phyloP scores from a whole-genome alignment of 768 basidiomycete genomes.

The Serendipita sp. region DNA sequence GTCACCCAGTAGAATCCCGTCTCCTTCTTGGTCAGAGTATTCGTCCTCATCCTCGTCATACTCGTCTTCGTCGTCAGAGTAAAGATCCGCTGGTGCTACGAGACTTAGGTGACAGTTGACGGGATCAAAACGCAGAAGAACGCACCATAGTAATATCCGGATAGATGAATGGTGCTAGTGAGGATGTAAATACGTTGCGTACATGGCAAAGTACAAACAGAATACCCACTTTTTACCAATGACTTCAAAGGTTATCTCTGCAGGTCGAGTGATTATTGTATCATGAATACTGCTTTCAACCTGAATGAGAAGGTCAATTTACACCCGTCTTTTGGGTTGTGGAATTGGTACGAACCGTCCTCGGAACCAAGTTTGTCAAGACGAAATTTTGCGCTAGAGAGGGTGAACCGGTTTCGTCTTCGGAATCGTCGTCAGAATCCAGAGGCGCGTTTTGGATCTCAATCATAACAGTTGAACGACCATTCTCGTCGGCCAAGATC shows the following conservation, averaged over 20 bases:
- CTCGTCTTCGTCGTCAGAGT: conserved; percentile 9
- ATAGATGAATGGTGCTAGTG: conserved; percentile 51
- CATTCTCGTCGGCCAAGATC: conserved; percentile 41
- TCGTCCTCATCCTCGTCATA: conserved; percentile 35
- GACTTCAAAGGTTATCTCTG: conserved; percentile 48
- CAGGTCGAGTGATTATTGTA: conserved; percentile 50
- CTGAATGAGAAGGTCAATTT: conserved; percentile 23
- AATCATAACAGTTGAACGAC: conserved; percentile 53
- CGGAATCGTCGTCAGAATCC: conserved; percentile 25
- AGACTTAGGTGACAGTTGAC: conserved; percentile 7
- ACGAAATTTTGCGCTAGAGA: conserved; percentile 30
- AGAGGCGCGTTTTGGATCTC: conserved; percentile 29
- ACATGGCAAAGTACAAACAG: not conserved
- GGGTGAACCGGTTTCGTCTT: conserved; percentile 26
- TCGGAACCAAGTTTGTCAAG: conserved; percentile 65
- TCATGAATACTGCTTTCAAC: conserved; percentile 62
- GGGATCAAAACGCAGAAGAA: conserved; percentile 3
- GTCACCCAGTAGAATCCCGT: conserved; percentile 49
- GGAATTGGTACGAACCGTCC: conserved; percentile 36
- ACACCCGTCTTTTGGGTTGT: not conserved
- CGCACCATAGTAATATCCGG: conserved; percentile 73
- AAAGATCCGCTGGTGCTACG: not conserved
- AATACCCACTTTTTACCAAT: conserved; percentile 63
- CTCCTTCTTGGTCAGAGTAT: conserved; percentile 27
- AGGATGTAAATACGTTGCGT: conserved; percentile 11